Evolutionary conservation across 2,329 filamentous ascomycete species (phyloP).

Genomic region (Colletotrichum lupini): DNA sequence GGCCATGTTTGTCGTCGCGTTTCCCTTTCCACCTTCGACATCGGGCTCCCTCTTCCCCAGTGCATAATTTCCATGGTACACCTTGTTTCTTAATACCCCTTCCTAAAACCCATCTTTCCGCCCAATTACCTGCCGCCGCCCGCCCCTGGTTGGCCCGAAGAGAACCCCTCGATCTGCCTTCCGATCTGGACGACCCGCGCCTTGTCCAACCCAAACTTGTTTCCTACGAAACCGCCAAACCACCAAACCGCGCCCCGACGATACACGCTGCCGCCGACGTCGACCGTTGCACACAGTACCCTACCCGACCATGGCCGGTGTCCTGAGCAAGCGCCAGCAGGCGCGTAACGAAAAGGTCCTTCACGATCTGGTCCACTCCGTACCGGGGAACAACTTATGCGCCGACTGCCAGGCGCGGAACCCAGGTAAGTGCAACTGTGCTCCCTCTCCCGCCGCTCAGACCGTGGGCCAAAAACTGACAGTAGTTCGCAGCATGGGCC

Average conservation of each 20-base stretch:
- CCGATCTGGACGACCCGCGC: conserved; percentile 12
- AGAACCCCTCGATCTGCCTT: conserved; percentile 30
- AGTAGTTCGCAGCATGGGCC: conserved; percentile 77
- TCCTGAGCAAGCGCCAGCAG: conserved; percentile 95
- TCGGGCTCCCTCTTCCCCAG: conserved; percentile 25
- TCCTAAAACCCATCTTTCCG: conserved; percentile 20
- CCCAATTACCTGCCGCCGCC: conserved; percentile 11
- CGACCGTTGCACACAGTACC: conserved; percentile 16
- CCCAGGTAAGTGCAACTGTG: conserved; percentile 71
- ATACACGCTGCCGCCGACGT: conserved; percentile 3
- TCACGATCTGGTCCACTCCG: conserved; percentile 85
- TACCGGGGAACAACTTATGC: conserved; percentile 92
- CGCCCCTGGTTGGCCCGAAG: conserved; percentile 13
- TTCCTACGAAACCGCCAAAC: conserved; percentile 15
- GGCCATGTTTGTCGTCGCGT: conserved; percentile 30
- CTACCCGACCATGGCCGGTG: conserved; percentile 69
- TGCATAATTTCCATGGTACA: conserved; percentile 32
- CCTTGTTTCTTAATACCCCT: conserved; percentile 15
- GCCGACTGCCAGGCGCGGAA: conserved; percentile 93
- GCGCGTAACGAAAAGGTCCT: conserved; percentile 94
- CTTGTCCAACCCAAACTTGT: conserved; percentile 17
- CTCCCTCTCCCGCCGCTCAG: conserved; percentile 2
- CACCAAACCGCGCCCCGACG: background rate
- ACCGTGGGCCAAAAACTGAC: conserved; percentile 19
- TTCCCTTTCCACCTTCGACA: conserved; percentile 30